phyloP scores from a whole-genome alignment of 2,329 filamentous ascomycete species.

The Ceratocystis albifundus region DNA sequence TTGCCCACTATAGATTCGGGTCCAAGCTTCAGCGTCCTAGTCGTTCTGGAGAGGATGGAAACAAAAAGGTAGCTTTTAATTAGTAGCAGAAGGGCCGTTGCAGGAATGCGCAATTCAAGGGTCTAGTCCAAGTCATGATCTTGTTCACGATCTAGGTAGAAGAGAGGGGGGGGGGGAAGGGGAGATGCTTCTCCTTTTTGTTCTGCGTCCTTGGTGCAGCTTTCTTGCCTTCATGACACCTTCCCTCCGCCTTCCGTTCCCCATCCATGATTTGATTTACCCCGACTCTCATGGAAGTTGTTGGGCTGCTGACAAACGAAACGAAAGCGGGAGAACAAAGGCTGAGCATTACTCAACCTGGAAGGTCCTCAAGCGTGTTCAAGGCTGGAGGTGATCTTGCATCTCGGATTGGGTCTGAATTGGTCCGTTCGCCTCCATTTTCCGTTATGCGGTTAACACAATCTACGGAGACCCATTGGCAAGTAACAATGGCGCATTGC shows the following conservation, averaged over 20 bases:
- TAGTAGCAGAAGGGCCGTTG: constrained; percentile 3
- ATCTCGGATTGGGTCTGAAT: background rate
- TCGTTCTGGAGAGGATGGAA: background rate
- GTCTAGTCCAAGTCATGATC: background rate
- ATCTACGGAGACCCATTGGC: background rate
- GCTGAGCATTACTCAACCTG: background rate
- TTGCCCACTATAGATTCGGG: constrained; percentile 7
- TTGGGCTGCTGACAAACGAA: background rate
- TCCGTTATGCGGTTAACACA: background rate
- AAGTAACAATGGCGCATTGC: background rate
- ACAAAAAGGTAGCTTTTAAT: background rate
- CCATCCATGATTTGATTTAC: too few species aligned
- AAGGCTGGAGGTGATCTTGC: constrained; percentile 2
- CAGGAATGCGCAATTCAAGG: background rate
- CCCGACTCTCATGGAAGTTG: too few species aligned
- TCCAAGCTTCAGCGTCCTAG: background rate
- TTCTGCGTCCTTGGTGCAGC: background rate
- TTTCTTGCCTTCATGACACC: background rate
- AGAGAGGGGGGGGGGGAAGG: too few species aligned
- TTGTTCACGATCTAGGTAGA: background rate
- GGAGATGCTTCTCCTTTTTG: background rate
- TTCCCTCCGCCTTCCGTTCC: too few species aligned
- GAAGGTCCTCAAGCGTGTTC: background rate
- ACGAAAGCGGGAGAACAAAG: background rate
- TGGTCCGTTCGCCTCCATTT: background rate